Evolutionary conservation across 2,329 filamentous ascomycete genomes (phyloP), one percentile per base, ranked within the genome.

Genomic region (Nothophoma quercina): DNA sequence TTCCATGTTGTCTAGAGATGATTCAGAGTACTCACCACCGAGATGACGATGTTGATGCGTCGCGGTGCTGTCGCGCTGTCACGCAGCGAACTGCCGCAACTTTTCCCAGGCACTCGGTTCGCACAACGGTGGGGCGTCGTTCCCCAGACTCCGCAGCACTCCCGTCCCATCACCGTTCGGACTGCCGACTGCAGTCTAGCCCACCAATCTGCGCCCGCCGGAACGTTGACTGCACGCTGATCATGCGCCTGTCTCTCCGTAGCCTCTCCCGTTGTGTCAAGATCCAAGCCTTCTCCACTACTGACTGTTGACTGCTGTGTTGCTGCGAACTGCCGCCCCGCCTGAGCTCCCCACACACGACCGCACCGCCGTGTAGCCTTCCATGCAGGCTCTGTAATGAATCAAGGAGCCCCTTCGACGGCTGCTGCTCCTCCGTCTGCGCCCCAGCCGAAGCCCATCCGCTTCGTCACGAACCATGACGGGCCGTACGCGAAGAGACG

Each of bases 381-480:
- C 39, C 12, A 54, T 54, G 51, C 51, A 39, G 51, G 43, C 47
- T 48, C 51, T 60, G 71, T 69, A 59, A 74, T 74, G 71, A 69
- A 71, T 71, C 63, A 60, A 64, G 62, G 52, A 47, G 62, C 66
- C 19, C 50, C 64, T 35, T 51, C 68, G 41, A 56, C 68, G 40
- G 60, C 68, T 53, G 64, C 68, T 52, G 45, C 45, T 18, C 60
- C 63, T 63, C 62, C 65, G 56, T 52, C 68, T 32, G 60, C 66
- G 35, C 65, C 67, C 39, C 65, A 63, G 58, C 65, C 67, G 30
- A 72, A 72, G 67, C 71, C 73, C 56, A 75, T 76, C 53, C 72
- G 73, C 58, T 76, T 76, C 63, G 71, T 76, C 45, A 74, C 71
- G 30, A 76, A 76, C 66, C 68, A 75, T 54, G 73, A 75, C 47